Evolutionary conservation across 2,329 filamentous ascomycete genomes (phyloP).

Genomic region (Alternaria sp.): DNA sequence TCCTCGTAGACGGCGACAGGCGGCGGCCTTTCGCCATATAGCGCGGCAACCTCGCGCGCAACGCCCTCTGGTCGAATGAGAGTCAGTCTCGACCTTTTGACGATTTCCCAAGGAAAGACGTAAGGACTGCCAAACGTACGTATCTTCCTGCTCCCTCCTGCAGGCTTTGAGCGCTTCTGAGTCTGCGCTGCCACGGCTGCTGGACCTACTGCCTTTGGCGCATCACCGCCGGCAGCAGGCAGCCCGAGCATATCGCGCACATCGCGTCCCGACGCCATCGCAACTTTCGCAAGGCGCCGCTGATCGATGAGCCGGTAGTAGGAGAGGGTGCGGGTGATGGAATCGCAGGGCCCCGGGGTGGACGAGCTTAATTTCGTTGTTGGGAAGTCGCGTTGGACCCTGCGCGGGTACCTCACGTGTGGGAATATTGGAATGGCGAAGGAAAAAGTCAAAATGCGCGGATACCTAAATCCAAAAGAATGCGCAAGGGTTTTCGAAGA

Average conservation of each 20-base stretch:
- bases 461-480: not conserved
- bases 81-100: constrained; percentile 31
- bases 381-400: constrained; percentile 18
- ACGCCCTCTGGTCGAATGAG: constrained; percentile 43
- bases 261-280: constrained; percentile 60
- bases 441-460: constrained; percentile 4
- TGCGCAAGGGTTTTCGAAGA: constrained; percentile 4
- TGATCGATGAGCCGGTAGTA: constrained; percentile 23
- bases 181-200: constrained; percentile 47
- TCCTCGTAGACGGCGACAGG: constrained; percentile 51
- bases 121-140: constrained; percentile 49
- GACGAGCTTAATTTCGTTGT: constrained; percentile 21
- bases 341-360: constrained; percentile 30
- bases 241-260: constrained; percentile 88
- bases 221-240: constrained; percentile 58
- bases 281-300: constrained; percentile 23
- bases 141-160: constrained; percentile 59
- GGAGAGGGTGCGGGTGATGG: constrained; percentile 33
- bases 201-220: constrained; percentile 45
- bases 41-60: constrained; percentile 49
- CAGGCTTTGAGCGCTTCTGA: constrained; percentile 76
- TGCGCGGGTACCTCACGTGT: constrained; percentile 18
- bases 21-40: constrained; percentile 50
- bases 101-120: constrained; percentile 23
- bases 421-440: constrained; percentile 2